Base-by-base conservation (phyloP, 345 rosid genomes). In the Moringa oleifera region DNA sequence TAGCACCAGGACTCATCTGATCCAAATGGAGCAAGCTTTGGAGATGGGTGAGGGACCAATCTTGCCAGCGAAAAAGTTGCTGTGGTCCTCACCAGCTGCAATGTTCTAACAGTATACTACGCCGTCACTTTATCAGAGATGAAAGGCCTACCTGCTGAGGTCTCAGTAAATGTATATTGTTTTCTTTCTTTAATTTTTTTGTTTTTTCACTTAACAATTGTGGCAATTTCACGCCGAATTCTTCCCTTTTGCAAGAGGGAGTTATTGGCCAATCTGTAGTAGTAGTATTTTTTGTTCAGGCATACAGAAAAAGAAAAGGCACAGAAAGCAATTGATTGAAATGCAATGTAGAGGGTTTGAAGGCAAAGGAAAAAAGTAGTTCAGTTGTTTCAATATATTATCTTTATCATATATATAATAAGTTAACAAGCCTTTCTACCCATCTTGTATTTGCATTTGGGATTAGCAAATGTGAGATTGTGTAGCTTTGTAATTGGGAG, bases 1-100 rank as follows among this genome's bases (percentile, higher is more conserved):
- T 71, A 85, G 93, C 62, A 68, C 78, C 25, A 75, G 70, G 68
- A 79, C 88, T 49, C 91, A 92, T 79, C 69, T 80, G 45, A 63
- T 85, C 57, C 98, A 87, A 75, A 77, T 66, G 73, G 79, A 84
- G 67, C 79, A 83, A 63, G 71, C 77, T 36, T 62, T 68, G 75
- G 67, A 77, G 73, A 74, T 51, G 18, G 64, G 58, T 56, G 66
- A 69, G 76, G 74, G 61, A 54, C 67, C 70, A n/a, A 36, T 72
- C 36, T 31, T 75, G 55, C 61, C 70, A 53, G 54, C 61, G 58
- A 59, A 57, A 67, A 67, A 58, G 56, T 66, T 64, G 47, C 68
- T 64, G 67, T 69, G 81, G 73, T 71, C 57, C 23, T 75, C 69
- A 74, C 67, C 54, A 25, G 53, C 47, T 59, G 57, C 67, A 55